Conservation (phyloP, 352 stramenopile species). For the Salisapilia sapeloensis region DNA sequence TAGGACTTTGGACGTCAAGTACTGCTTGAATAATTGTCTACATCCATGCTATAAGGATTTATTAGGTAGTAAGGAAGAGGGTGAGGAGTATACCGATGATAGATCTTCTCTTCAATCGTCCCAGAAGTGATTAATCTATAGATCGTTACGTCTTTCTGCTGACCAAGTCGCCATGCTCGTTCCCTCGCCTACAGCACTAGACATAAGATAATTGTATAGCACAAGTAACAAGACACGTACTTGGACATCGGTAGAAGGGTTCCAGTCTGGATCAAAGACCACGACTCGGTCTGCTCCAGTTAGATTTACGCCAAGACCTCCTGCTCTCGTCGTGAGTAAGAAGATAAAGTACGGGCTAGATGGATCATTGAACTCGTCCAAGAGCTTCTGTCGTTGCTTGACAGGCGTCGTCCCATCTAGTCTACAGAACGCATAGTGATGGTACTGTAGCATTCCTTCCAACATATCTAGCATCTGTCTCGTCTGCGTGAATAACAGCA, state of each 20-base stretch:
- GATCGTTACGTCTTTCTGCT: slow-evolving; percentile 76
- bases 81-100: no score
- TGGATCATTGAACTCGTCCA: slow-evolving; percentile 93
- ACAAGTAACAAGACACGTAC: slow-evolving; percentile 23
- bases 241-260: slow-evolving; percentile 94
- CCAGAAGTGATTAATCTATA: slow-evolving; percentile 90
- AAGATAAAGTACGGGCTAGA: slow-evolving; percentile 69
- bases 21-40: slow-evolving; percentile 99
- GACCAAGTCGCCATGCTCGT: slow-evolving; percentile 90
- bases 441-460: slow-evolving; percentile 75
- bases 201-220: slow-evolving; percentile 7
- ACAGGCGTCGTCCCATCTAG: slow-evolving; percentile 96
- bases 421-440: slow-evolving; percentile 84
- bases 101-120: slow-evolving; percentile 99
- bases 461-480: slow-evolving; percentile 96
- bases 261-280: slow-evolving; percentile 99
- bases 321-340: slow-evolving; percentile 76
- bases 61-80: no score
- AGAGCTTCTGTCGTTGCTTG: slow-evolving; percentile 81
- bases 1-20: slow-evolving; percentile 93
- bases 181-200: slow-evolving; percentile 94
- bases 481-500: slow-evolving; percentile 96
- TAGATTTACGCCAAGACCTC: slow-evolving; percentile 94
- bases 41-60: no score
- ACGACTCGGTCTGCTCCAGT: slow-evolving; percentile 92